A percentile compares a stretch with the other conserved stretches of the same genome.
Evolutionary conservation across 192 early-diverging fungal species (phyloP).

Genomic region (Oehlia diaphana): DNA sequence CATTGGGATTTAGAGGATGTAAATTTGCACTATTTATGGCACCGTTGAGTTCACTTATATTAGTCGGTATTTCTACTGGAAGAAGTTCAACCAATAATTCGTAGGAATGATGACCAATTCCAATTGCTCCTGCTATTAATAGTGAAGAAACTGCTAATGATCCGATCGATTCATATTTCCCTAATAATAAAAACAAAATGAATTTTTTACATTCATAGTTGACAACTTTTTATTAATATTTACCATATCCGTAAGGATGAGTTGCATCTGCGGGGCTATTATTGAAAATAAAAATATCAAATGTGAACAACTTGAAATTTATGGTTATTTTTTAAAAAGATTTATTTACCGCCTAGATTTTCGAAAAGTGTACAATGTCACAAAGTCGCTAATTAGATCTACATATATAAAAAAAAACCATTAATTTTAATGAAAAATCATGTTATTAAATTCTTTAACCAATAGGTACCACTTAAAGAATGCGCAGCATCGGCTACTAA

Average conservation of each 20-base stretch:
- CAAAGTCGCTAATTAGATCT: constrained; percentile 72
- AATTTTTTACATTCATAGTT: not conserved
- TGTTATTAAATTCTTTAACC: not conserved
- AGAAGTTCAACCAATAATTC: constrained; percentile 48
- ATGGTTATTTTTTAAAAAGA: no score
- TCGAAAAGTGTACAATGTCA: constrained; percentile 76
- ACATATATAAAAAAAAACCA: not conserved
- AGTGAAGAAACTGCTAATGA: constrained; percentile 66
- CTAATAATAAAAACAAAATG: constrained; percentile 21
- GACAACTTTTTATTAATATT: not conserved
- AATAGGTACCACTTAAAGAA: constrained; percentile 63
- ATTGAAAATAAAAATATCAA: no score
- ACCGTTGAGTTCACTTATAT: not conserved
- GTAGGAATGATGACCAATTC: constrained; percentile 66
- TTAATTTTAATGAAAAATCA: not conserved
- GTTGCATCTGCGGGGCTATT: constrained; percentile 48
- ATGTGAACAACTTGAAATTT: no score
- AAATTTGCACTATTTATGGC: constrained; percentile 25
- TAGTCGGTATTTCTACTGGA: constrained; percentile 17
- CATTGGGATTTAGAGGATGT: constrained; percentile 54
- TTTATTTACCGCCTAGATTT: constrained; percentile 50
- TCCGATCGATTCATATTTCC: constrained; percentile 64
- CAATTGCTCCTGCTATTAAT: constrained; percentile 64
- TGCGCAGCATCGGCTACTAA: constrained; percentile 81
- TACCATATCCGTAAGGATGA: constrained; percentile 73